These are phyloP conservation scores for Globomyces sp. DNA, from an alignment of 371 early-diverging fungal genomes.

Conservation along the genomic window DNA sequence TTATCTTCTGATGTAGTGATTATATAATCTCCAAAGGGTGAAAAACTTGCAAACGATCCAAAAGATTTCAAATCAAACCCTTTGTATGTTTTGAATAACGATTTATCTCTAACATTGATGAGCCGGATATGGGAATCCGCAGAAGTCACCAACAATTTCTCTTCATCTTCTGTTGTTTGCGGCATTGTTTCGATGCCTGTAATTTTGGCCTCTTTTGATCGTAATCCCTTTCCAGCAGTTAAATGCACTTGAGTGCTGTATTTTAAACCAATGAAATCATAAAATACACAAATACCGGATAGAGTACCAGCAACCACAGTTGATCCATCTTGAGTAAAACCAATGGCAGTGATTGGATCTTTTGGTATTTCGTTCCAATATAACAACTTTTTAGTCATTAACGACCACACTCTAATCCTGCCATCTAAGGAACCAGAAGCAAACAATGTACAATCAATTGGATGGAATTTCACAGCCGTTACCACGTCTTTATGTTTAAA, in stretches of 20 bases:
- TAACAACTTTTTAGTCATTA: conserved; percentile 71
- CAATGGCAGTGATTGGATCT: conserved; percentile 67
- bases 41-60: conserved; percentile 72
- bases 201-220: conserved; percentile 63
- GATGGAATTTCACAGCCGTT: conserved; percentile 78
- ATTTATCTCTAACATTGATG: conserved; percentile 70
- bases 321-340: conserved; percentile 69
- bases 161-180: conserved; percentile 19
- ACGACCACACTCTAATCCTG: conserved; percentile 78
- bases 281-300: conserved; percentile 73
- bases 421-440: conserved; percentile 80
- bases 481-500: conserved; percentile 79
- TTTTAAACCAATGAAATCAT: conserved; percentile 67
- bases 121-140: conserved; percentile 81
- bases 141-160: conserved; percentile 66
- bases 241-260: conserved; percentile 77
- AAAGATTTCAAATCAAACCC: conserved; percentile 67
- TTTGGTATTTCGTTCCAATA: conserved; percentile 68
- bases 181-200: conserved; percentile 33
- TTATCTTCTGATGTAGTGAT: conserved; percentile 81
- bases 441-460: conserved; percentile 78
- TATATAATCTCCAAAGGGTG: conserved; percentile 66
- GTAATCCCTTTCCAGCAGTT: conserved; percentile 48
- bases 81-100: conserved; percentile 69
- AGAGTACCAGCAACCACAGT: conserved; percentile 74